These are phyloP conservation scores for Aureobasidium sp. DNA, from an alignment of 2,329 filamentous ascomycete genomes.

Conservation along the genomic window DNA sequence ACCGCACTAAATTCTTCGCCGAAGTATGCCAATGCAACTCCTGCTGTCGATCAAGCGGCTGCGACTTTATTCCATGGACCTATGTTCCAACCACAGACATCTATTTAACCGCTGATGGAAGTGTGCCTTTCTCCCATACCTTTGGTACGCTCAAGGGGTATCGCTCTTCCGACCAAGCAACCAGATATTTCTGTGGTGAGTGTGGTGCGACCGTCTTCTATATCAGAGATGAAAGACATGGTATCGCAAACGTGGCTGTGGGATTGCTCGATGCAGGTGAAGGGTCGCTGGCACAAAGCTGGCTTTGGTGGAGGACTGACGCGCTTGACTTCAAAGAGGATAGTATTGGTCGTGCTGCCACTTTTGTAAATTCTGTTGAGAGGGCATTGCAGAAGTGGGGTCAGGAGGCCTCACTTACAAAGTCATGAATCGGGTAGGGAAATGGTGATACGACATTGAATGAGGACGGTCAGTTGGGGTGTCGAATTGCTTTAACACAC, in stretches of 20 bases:
- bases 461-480: too few species aligned
- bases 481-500: too few species aligned
- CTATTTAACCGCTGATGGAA: constrained; percentile 30
- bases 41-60: constrained; percentile 53
- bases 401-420: not conserved
- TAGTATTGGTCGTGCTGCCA: constrained; percentile 20
- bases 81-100: constrained; percentile 57
- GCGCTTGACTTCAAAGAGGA: constrained; percentile 55
- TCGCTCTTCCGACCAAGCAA: constrained; percentile 45
- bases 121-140: constrained; percentile 24
- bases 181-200: constrained; percentile 52
- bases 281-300: constrained; percentile 48
- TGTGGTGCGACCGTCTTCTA: constrained; percentile 62
- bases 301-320: constrained; percentile 54
- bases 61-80: constrained; percentile 58
- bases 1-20: constrained; percentile 46
- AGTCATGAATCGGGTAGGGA: not conserved
- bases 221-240: constrained; percentile 45
- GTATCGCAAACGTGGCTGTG: constrained; percentile 55
- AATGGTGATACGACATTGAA: not conserved
- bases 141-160: constrained; percentile 44
- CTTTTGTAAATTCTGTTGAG: not conserved
- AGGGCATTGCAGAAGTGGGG: not conserved
- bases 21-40: constrained; percentile 54
- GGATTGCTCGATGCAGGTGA: constrained; percentile 44